These are phyloP conservation scores for Colletotrichum echinochloae DNA, from an alignment of 2,329 filamentous ascomycete genomes.

Conservation along the genomic window DNA sequence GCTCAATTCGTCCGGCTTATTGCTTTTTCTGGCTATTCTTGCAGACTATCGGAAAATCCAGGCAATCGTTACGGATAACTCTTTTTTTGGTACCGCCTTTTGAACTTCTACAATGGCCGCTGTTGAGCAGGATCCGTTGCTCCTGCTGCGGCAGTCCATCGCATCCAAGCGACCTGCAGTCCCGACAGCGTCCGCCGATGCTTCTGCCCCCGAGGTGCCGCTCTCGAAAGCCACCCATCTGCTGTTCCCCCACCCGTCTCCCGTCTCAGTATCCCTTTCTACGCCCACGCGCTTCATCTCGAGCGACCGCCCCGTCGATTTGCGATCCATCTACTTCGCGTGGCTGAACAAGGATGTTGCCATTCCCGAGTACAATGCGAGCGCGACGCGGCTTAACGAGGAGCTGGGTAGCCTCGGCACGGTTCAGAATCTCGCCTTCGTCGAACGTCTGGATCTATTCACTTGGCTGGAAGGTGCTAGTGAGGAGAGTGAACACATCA, in stretches of 20 bases:
- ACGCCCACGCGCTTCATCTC: conserved; percentile 88
- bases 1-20: conserved; percentile 9
- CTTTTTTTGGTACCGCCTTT: neutral
- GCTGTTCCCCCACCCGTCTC: conserved; percentile 73
- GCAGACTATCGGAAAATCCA: neutral
- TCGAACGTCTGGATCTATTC: conserved; percentile 90
- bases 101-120: conserved; percentile 63
- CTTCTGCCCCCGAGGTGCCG: conserved; percentile 69
- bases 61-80: neutral
- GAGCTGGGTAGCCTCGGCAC: conserved; percentile 76
- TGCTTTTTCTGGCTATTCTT: neutral
- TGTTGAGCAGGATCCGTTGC: conserved; percentile 78
- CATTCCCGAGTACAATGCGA: conserved; percentile 91
- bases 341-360: conserved; percentile 93
- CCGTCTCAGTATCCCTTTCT: conserved; percentile 75
- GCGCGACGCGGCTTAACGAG: conserved; percentile 83
- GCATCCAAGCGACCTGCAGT: conserved; percentile 76
- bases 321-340: conserved; percentile 95
- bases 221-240: conserved; percentile 84
- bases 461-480: conserved; percentile 93
- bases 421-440: conserved; percentile 90
- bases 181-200: conserved; percentile 78
- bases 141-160: conserved; percentile 87
- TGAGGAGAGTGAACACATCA: conserved; percentile 93
- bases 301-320: conserved; percentile 79